Evolutionary conservation across 2,329 filamentous ascomycete genomes (phyloP).

Genomic region (Trichocomaceae sp.): DNA sequence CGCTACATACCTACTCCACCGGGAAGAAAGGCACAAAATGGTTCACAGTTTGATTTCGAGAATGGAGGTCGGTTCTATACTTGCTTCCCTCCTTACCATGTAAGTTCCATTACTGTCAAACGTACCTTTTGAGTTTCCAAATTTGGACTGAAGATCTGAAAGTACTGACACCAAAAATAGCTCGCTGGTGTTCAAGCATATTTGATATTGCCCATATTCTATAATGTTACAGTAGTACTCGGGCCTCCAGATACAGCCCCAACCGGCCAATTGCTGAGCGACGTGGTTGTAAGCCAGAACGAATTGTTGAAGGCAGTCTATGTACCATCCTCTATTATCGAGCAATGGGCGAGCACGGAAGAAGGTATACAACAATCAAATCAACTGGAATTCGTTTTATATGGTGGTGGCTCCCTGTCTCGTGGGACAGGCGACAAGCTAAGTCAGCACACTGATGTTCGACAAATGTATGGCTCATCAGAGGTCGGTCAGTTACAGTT

Average conservation of each 20-base stretch:
- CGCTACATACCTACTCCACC: conserved; percentile 7
- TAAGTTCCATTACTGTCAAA: too few species aligned
- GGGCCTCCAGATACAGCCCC: conserved; percentile 9
- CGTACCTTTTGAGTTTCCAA: too few species aligned
- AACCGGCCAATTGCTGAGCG: too few species aligned
- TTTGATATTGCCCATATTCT: too few species aligned
- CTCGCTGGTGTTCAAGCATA: too few species aligned
- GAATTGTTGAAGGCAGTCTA: conserved; percentile 17
- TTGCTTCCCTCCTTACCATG: not conserved
- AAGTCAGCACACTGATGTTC: not conserved
- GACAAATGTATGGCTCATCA: conserved; percentile 12
- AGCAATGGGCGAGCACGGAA: conserved; percentile 16
- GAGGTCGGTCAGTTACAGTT: conserved; percentile 10
- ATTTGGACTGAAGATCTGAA: too few species aligned
- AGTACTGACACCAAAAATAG: too few species aligned
- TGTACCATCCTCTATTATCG: conserved; percentile 22
- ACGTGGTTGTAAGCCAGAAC: too few species aligned
- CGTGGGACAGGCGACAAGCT: conserved; percentile 11
- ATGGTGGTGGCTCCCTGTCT: conserved; percentile 15
- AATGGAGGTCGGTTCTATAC: not conserved
- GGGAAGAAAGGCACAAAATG: not conserved
- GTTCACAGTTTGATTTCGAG: conserved; percentile 2
- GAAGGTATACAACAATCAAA: conserved; percentile 15
- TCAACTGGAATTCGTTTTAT: conserved; percentile 15
- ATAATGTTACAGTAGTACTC: too few species aligned